Percentiles rank a stretch among this genome's conserved stretches.
phyloP scores from a whole-genome alignment of 257 asterid species.

The Catharanthus roseus region DNA sequence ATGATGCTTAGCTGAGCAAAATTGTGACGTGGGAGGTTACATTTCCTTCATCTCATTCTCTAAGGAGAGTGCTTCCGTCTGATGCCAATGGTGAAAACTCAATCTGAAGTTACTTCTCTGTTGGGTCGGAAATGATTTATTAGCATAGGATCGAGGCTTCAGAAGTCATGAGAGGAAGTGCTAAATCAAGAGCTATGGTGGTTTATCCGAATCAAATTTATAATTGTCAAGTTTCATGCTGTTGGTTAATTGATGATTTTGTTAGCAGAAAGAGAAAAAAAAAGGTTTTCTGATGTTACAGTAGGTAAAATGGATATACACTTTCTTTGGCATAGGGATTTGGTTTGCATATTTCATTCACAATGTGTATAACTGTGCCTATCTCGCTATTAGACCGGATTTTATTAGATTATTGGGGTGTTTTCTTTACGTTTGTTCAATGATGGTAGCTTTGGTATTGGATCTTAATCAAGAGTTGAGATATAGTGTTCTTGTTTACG shows the following conservation, averaged over 20 bases:
- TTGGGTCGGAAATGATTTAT: not conserved
- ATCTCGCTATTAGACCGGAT: not conserved
- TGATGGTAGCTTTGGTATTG: not conserved
- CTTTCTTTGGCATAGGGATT: not conserved
- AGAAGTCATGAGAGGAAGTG: not conserved
- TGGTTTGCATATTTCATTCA: not conserved
- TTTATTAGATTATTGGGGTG: not conserved
- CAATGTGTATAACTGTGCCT: not conserved
- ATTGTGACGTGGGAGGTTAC: not conserved
- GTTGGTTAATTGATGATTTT: not conserved
- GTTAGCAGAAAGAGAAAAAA: too few relatives aligned
- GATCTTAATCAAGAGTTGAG: too few relatives aligned
- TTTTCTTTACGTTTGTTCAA: not conserved
- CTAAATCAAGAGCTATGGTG: not conserved
- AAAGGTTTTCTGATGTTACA: not conserved
- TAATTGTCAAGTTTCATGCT: not conserved
- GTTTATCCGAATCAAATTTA: not conserved
- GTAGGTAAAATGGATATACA: not conserved
- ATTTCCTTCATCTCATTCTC: not conserved
- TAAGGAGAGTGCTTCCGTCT: not conserved
- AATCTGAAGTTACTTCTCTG: not conserved
- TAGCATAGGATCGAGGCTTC: not conserved
- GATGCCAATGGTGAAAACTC: not conserved
- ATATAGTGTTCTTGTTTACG: too few relatives aligned
- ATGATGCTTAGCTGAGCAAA: not conserved